phyloP scores from a whole-genome alignment of 768 basidiomycete genomes.

The Favolaschia claudopus region DNA sequence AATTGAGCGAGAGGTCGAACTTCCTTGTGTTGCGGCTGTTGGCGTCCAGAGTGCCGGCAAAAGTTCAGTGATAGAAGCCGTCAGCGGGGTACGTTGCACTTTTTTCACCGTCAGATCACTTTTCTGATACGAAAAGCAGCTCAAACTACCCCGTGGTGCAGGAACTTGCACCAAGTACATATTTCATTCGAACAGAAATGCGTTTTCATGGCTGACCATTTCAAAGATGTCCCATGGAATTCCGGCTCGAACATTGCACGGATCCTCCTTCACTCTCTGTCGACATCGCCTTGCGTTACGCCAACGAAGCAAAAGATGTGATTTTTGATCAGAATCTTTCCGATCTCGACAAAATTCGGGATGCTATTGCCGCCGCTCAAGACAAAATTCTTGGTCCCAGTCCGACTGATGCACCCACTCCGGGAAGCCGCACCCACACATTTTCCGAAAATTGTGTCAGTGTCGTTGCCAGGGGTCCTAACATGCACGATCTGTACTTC shows the following conservation, averaged over 20 bases:
- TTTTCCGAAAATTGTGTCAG: slow-evolving; percentile 17
- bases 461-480: slow-evolving; percentile 13
- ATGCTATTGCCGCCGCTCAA: slow-evolving; percentile 9
- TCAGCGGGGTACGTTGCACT: slow-evolving; percentile 8
- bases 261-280: background rate
- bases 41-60: slow-evolving; percentile 10
- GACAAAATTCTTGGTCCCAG: background rate
- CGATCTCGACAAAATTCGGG: slow-evolving; percentile 4
- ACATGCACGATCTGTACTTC: slow-evolving; percentile 16
- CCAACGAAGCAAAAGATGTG: background rate
- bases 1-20: slow-evolving; percentile 8
- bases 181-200: background rate
- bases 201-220: background rate
- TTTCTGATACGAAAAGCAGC: background rate
- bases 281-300: slow-evolving; percentile 11
- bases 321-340: slow-evolving; percentile 3
- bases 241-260: slow-evolving; percentile 9
- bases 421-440: slow-evolving; percentile 1
- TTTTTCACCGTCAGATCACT: background rate
- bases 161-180: slow-evolving; percentile 14
- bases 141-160: slow-evolving; percentile 11
- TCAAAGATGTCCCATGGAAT: slow-evolving; percentile 17
- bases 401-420: background rate
- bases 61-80: slow-evolving; percentile 9
- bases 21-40: slow-evolving; percentile 11